These are phyloP conservation scores for Francoa sonchifolia DNA, from an alignment of 441 rosid species.

Conservation along the genomic window DNA sequence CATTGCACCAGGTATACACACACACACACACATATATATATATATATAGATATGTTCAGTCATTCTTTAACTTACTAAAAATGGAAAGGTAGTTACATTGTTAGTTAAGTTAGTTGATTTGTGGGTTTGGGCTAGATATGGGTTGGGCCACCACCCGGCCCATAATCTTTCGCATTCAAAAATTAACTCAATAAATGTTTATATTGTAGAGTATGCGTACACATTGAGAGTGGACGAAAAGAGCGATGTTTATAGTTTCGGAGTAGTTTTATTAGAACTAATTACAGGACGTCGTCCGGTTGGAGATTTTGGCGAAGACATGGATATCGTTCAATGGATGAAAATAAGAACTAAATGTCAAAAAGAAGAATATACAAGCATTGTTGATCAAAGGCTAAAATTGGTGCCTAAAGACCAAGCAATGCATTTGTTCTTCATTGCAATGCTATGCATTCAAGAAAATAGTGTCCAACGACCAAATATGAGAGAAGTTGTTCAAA, in stretches of 20 bases:
- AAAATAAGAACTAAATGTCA: slow-evolving; percentile 17
- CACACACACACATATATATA: too few species aligned
- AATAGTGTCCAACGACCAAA: slow-evolving; percentile 35
- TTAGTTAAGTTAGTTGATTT: slow-evolving; percentile 19
- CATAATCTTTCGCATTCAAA: too few species aligned
- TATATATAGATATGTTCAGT: not conserved
- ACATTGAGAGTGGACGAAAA: slow-evolving; percentile 39
- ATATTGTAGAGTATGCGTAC: slow-evolving; percentile 28
- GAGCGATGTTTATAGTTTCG: slow-evolving; percentile 40
- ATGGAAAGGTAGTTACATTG: not conserved
- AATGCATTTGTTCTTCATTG: slow-evolving; percentile 29
- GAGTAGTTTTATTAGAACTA: slow-evolving; percentile 33
- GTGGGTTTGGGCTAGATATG: too few species aligned
- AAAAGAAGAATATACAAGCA: slow-evolving; percentile 19
- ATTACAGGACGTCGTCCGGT: slow-evolving; percentile 30
- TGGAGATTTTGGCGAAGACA: slow-evolving; percentile 32
- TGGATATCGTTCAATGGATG: slow-evolving; percentile 40
- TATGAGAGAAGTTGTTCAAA: slow-evolving; percentile 46
- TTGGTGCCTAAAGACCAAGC: slow-evolving; percentile 29
- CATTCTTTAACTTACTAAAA: too few species aligned
- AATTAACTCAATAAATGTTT: too few species aligned
- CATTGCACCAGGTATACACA: slow-evolving; percentile 35
- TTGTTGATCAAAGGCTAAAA: slow-evolving; percentile 25
- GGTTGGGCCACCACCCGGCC: too few species aligned
- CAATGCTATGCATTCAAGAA: slow-evolving; percentile 34